Conservation (phyloP, 2,329 filamentous ascomycete genomes). For the Diaporthe velutina region DNA sequence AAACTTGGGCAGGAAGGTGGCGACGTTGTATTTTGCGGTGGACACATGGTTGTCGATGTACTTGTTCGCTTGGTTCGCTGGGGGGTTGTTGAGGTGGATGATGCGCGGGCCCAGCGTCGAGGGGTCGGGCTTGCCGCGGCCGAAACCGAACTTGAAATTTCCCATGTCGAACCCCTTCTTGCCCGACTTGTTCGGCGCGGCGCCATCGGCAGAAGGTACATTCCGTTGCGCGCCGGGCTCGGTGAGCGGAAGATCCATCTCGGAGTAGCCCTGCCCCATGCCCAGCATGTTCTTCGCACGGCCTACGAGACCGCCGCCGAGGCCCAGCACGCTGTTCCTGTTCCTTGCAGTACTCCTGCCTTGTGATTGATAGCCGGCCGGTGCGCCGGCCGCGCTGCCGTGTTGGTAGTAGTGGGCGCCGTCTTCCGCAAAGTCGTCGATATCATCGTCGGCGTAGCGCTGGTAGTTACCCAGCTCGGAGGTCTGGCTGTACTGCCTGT, state of each 20-base stretch:
- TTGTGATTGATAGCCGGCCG: conserved; percentile 61
- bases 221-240: conserved; percentile 67
- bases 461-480: conserved; percentile 90
- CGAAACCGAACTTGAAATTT: conserved; percentile 94
- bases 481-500: conserved; percentile 75
- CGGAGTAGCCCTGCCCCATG: conserved; percentile 89
- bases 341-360: conserved; percentile 73
- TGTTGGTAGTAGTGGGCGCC: conserved; percentile 87
- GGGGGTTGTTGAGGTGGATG: conserved; percentile 96
- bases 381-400: conserved; percentile 63
- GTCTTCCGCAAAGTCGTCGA: conserved; percentile 85
- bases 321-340: conserved; percentile 87
- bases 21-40: conserved; percentile 95
- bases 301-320: conserved; percentile 90
- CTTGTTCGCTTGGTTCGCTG: conserved; percentile 89
- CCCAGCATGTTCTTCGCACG: conserved; percentile 91
- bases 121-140: conserved; percentile 85
- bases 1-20: conserved; percentile 96
- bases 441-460: conserved; percentile 83
- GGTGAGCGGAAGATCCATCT: conserved; percentile 97
- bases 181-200: conserved; percentile 59
- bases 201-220: conserved; percentile 42
- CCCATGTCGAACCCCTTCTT: conserved; percentile 70
- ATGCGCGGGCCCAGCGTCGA: conserved; percentile 91
- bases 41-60: conserved; percentile 98